Base-by-base conservation (phyloP, 306 rosid species). In the Pyrus bretschneideri region DNA sequence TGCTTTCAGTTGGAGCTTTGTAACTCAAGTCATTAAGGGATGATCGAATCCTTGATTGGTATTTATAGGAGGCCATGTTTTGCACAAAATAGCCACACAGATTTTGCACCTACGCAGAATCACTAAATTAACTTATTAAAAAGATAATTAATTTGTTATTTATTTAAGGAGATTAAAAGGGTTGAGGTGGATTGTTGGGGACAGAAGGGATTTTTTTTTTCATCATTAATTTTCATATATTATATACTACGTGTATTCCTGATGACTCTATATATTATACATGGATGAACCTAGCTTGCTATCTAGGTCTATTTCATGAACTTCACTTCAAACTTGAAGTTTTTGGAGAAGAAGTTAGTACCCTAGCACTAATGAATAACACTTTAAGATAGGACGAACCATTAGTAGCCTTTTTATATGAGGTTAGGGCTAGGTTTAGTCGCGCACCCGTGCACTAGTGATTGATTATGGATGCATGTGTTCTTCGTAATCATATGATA, bases 201-300 rank as follows among this genome's bases (percentile, higher is more conserved):
- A 46, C 67, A 60, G 54, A 46, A 75, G 51, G 40, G 19, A 80
- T 80, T 67, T 80, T 79, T 60, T 77, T 77, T 77, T 77, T 72
- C 76, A 81, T 77, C 76, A 81, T 77, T 72, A 67, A 72, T 8
- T 15, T 59, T 49, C 70, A 57, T 22, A 71, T 25, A 60, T 23
- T 49, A 15, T 49, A 15, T 54, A 38, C 46, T 25, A 67, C 54
- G 57, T 76, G 67, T 54, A 1, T 52, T 4, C 40, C 11, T 3
- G 23, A 29, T 27, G 11, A 45, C 60, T 42, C 60, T 42, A 38
- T 19, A 2, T 46, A 15, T 21, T 3, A 3, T 62, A 27, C 40
- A 4, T 15, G 21, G 55, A 17, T 15, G 55, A 49, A 49, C 2
- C 19, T 14, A 49, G 14, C 49, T 60, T 12, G 17, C 19, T 60